Conservation (phyloP, 2,329 filamentous ascomycete genomes). For the Fusarium brevicatenulatum region DNA sequence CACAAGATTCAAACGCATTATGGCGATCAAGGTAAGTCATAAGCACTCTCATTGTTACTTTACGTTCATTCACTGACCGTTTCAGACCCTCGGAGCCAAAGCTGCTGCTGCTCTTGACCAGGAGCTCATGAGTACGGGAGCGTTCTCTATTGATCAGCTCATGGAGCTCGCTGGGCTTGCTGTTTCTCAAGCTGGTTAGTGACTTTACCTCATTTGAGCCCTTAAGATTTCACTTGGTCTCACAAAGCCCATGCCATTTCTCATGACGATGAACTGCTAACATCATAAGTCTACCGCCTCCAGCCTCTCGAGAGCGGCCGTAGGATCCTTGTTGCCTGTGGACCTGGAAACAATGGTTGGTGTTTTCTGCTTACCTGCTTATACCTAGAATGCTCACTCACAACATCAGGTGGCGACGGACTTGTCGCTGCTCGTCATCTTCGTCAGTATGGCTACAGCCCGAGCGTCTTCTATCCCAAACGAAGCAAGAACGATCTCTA, state of each 20-base stretch:
- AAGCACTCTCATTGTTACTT: background rate
- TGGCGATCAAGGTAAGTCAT: conserved; percentile 48
- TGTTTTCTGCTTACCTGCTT: background rate
- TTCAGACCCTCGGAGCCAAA: conserved; percentile 84
- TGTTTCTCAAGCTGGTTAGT: conserved; percentile 85
- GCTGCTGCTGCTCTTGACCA: conserved; percentile 89
- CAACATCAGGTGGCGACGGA: conserved; percentile 78
- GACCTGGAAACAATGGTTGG: conserved; percentile 78
- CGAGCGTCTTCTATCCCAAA: conserved; percentile 93
- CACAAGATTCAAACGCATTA: conserved; percentile 39
- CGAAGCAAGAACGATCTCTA: conserved; percentile 91
- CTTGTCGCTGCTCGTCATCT: conserved; percentile 94
- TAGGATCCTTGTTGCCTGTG: conserved; percentile 87
- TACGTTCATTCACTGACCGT: conserved; percentile 16
- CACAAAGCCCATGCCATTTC: background rate
- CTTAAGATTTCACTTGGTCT: background rate
- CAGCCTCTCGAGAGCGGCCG: conserved; percentile 79
- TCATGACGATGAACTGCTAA: background rate
- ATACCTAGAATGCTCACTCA: background rate
- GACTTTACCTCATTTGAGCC: background rate
- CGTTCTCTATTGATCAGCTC: conserved; percentile 93
- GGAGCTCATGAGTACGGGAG: conserved; percentile 89
- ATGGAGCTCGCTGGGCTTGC: conserved; percentile 97
- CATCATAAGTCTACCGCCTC: conserved; percentile 77
- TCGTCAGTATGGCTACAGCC: conserved; percentile 89